Evolutionary conservation across 2,329 filamentous ascomycete species (phyloP), one percentile per base, ranked within the genome.

Genomic region (Trichoderma guizhouense): DNA sequence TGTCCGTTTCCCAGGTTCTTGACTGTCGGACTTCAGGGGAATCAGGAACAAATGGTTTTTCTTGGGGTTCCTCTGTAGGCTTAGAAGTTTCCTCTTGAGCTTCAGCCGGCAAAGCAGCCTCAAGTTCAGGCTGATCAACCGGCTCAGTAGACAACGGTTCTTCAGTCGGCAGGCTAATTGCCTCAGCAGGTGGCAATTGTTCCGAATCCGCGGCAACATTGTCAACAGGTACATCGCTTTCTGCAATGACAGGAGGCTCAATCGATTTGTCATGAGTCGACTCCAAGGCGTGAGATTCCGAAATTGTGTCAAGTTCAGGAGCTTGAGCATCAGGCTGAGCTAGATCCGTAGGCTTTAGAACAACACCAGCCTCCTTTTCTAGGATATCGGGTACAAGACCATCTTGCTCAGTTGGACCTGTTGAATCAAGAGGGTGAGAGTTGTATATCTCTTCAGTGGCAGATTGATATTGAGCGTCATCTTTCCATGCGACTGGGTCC

Each of bases 81-180:
- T 34, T 21, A 8, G 64, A 43, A 58, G 18, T 14, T 3, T 15
- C 11, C 43, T 57, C 30, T 7, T 14, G 11, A 58, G 55, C 4
- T 28, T 72, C 43, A 28, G 26, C 11, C 36, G 36, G 39, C 43
- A 47, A 58, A 43, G 26, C 34, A 64, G 21, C n/a, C 24, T 47
- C 39, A 21, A 32, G 12, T 24, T 63, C 68, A 26, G 8, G 51
- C 15, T 68, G 71, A 24, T 36, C 55, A 21, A 43, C 43, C 36
- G 71, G 67, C 36, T 51, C 55, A 8, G n/a, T 30, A 61, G 66
- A 47, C 32, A n/a, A 3, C n/a, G 76, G 74, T 28, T 73, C 72
- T 24, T 71, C 71, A 30, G 39, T 43, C 6, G 51, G 32, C 8
- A 58, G 26, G 26, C 21, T 26, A 69, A 76, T 68, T 43, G 53